Base-by-base conservation (phyloP, 192 early-diverging fungal species). In the Geranomyces variabilis region DNA sequence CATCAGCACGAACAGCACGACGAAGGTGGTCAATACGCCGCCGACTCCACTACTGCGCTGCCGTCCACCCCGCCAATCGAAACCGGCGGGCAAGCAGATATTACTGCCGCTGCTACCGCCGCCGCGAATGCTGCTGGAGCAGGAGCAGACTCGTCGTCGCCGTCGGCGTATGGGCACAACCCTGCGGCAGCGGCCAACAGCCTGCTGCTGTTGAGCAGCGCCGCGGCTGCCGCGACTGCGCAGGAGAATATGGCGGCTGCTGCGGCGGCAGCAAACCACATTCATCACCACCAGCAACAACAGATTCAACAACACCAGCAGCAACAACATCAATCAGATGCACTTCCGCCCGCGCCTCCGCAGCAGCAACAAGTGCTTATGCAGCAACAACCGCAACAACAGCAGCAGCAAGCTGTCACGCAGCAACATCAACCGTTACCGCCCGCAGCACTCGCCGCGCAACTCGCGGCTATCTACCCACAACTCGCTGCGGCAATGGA, bases 401-500 rank as follows among this genome's bases (percentile, higher is more conserved):
- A 53, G 51, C 51, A 53, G 15, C 51, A 24, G 17, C 51, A 53
- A 17, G 36, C 36, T 41, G 3, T 10, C 10, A 41, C 36, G 10
- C 36, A 41, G 5, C 36, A 41, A 41, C 36, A 41, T 7, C 51
- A 53, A 53, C 51, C 51, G 17, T 26, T 31, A 29, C 22, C 22
- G 7, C 31, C 58, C 22, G 31, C 28, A 14, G 58, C 31, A 24
- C 58, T 60, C 28, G 31, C 58, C 30, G 58, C 58, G 17, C 58
- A 60, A 17, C 58, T 70, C 14, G 69, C 69, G 19, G 69, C 69
- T 13, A 1, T 70, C 14, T 70, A 70, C 41, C 69, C 69, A 12
- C 69, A 70, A 44, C 59, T 70, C n/a, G 63, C 63, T 73, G 63
- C 71, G 12, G 63, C 71, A 26, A 56, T 70, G 66, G 73, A 74